phyloP scores from a whole-genome alignment of 805 yeast species.

The Candida maltosa region DNA sequence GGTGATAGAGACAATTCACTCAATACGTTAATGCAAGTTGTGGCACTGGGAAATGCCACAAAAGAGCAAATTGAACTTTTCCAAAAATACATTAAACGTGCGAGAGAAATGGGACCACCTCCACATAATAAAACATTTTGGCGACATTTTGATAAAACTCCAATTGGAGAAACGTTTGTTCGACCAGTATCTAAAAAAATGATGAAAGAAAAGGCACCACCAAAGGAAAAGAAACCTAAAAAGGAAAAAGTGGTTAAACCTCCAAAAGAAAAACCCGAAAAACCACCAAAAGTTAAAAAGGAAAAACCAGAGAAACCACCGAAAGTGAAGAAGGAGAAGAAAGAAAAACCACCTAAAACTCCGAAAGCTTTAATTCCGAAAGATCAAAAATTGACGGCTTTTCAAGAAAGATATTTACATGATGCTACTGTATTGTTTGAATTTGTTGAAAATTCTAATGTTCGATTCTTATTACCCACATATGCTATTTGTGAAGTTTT shows the following conservation, averaged over 20 bases:
- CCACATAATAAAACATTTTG: constrained; percentile 21
- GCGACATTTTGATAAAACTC: constrained; percentile 7
- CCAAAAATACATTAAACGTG: constrained; percentile 76
- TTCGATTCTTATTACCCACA: constrained; percentile 72
- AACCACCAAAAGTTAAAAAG: constrained; percentile 51
- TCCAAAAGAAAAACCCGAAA: constrained; percentile 14
- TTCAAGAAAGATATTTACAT: constrained; percentile 66
- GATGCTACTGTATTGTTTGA: constrained; percentile 82
- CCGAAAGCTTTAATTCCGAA: constrained; percentile 24
- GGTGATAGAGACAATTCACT: constrained; percentile 71
- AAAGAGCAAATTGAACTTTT: constrained; percentile 71
- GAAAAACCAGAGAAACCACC: not conserved
- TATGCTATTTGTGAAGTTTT: constrained; percentile 67
- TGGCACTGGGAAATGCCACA: constrained; percentile 79
- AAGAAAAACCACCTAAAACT: constrained; percentile 11
- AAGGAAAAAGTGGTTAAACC: constrained; percentile 12
- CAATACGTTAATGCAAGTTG: constrained; percentile 73
- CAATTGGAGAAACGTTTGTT: not conserved
- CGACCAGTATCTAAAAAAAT: constrained; percentile 6
- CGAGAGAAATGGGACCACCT: constrained; percentile 69
- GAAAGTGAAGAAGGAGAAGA: constrained; percentile 14
- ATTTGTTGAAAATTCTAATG: constrained; percentile 73
- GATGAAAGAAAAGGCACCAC: constrained; percentile 11
- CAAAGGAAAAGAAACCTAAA: constrained; percentile 10
- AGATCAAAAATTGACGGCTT: constrained; percentile 67